phyloP scores from a whole-genome alignment of 129 eudicot species.

The Arctium lappa region DNA sequence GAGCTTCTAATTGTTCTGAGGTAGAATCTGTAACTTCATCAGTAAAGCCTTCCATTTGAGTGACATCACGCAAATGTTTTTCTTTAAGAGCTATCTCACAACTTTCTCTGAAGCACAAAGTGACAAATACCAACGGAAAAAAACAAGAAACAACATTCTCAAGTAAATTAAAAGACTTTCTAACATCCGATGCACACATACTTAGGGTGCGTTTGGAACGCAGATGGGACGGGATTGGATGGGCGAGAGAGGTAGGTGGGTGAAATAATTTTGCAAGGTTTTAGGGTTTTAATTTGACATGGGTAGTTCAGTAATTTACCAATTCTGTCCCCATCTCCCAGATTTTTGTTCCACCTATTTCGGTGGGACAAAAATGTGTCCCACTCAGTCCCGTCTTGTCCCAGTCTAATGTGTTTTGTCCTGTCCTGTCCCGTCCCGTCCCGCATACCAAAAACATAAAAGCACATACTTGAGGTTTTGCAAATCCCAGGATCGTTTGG shows the following conservation, averaged over 20 bases:
- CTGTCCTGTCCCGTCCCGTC: background rate
- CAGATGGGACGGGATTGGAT: background rate
- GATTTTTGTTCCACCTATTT: background rate
- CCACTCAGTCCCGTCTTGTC: background rate
- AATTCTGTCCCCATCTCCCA: background rate
- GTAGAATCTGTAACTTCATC: slow-evolving; percentile 40
- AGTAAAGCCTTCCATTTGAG: slow-evolving; percentile 58
- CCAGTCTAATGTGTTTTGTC: background rate
- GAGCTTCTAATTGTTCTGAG: slow-evolving; percentile 44
- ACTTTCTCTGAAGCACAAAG: slow-evolving; percentile 49
- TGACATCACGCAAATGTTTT: slow-evolving; percentile 37
- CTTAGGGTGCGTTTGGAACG: background rate
- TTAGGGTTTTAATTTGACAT: background rate
- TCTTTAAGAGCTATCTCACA: slow-evolving; percentile 77
- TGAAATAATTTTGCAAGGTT: background rate
- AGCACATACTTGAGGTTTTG: slow-evolving; percentile 64
- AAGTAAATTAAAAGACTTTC: background rate
- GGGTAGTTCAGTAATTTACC: background rate
- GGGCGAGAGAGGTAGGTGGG: background rate
- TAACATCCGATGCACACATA: background rate
- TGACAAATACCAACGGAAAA: background rate
- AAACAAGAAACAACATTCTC: background rate
- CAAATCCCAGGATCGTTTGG: slow-evolving; percentile 70
- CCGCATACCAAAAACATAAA: background rate
- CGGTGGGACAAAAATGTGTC: background rate